These are phyloP conservation scores for Ascobolus immersus DNA, from an alignment of 495 filamentous ascomycete species.

Conservation along the genomic window DNA sequence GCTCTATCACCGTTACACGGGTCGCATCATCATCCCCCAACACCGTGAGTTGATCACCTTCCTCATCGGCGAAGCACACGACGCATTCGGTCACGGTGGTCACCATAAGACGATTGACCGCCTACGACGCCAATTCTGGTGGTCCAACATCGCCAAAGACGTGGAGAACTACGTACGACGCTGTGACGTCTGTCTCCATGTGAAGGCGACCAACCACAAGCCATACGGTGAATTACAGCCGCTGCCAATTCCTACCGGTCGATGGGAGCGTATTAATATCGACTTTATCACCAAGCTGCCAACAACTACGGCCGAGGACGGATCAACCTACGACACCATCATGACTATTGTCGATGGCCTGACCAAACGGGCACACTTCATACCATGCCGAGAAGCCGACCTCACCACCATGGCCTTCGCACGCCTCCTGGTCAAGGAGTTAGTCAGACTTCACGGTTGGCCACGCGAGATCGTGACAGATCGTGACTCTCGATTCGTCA, in stretches of 20 bases:
- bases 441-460: no score
- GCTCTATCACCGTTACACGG: background rate
- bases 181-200: background rate
- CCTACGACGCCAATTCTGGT: background rate
- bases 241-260: background rate
- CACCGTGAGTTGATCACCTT: background rate
- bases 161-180: background rate
- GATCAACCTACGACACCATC: no score
- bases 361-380: slow-evolving; percentile 1
- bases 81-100: background rate
- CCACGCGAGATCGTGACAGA: no score
- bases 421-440: no score
- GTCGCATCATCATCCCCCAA: background rate
- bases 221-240: background rate
- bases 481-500: no score
- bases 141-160: background rate
- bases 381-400: background rate
- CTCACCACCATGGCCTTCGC: background rate
- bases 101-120: background rate
- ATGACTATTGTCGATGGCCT: slow-evolving; percentile 1
- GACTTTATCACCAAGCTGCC: slow-evolving; percentile 5
- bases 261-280: slow-evolving; percentile 1
- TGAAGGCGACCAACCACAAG: background rate
- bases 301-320: background rate
- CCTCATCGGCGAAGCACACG: background rate